A percentile compares a stretch with the other conserved stretches of the same genome.
Evolutionary conservation across 2,329 filamentous ascomycete species (phyloP).

Genomic region (Mariannaea sp.): DNA sequence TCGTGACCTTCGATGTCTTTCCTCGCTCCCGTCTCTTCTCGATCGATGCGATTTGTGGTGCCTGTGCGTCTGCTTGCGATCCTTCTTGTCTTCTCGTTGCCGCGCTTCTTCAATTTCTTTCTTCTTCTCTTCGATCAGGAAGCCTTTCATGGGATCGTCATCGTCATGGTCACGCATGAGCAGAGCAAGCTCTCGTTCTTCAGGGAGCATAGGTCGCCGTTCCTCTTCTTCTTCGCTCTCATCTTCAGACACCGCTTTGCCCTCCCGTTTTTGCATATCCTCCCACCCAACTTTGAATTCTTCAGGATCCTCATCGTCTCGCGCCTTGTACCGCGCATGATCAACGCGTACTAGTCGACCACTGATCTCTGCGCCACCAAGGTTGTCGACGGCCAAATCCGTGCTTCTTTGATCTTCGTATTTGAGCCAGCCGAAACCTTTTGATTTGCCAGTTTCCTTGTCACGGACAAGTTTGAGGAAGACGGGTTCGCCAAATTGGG

Average conservation of each 20-base stretch:
- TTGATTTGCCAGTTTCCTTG: slow-evolving; percentile 94
- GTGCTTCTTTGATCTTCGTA: slow-evolving; percentile 98
- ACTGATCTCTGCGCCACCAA: slow-evolving; percentile 82
- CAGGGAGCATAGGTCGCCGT: slow-evolving; percentile 70
- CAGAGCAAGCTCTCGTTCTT: slow-evolving; percentile 78
- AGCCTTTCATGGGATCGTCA: slow-evolving; percentile 96
- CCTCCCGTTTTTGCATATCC: slow-evolving; percentile 61
- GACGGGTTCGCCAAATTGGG: slow-evolving; percentile 92
- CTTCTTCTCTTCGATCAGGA: slow-evolving; percentile 87
- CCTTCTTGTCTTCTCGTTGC: slow-evolving; percentile 56
- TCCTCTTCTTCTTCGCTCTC: slow-evolving; percentile 53
- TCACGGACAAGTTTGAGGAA: slow-evolving; percentile 92
- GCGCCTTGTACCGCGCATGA: slow-evolving; percentile 87
- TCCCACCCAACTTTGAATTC: slow-evolving; percentile 64
- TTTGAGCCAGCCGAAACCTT: slow-evolving; percentile 94
- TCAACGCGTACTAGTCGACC: slow-evolving; percentile 85
- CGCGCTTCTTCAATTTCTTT: slow-evolving; percentile 77
- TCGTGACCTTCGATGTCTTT: slow-evolving; percentile 42
- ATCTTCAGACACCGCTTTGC: slow-evolving; percentile 49
- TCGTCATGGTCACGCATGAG: slow-evolving; percentile 84
- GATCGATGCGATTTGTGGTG: slow-evolving; percentile 54
- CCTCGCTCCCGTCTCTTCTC: slow-evolving; percentile 40
- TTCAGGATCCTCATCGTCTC: slow-evolving; percentile 74
- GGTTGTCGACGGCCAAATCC: slow-evolving; percentile 93
- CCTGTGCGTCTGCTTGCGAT: slow-evolving; percentile 53